Base-by-base conservation (phyloP, 192 early-diverging fungal genomes). In the Coemansia nantahalensis region DNA sequence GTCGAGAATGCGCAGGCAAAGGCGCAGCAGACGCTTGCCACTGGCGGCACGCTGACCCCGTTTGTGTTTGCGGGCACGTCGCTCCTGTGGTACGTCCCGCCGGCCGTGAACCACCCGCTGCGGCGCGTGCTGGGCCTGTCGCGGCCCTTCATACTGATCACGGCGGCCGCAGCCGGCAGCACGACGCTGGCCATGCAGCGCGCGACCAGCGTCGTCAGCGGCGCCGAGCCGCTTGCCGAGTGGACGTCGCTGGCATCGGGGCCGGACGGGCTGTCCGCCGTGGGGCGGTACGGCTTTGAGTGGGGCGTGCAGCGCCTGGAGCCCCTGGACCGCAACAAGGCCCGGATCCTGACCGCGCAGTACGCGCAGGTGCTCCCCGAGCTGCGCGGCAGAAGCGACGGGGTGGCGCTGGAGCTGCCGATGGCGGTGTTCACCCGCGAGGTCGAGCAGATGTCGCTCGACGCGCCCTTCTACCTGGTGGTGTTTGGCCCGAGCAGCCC, bases 361-460 rank as follows among this genome's bases (percentile, higher is more conserved):
- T 75, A 75, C 46, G 72, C 72, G 31, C 72, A 75, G 49, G 59
- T 75, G 13, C 49, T 75, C 28, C 72, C 72, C 11, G 43, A 59
- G 44, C 40, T 68, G n/a, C n/a, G n/a, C n/a, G n/a, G n/a, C n/a
- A n/a, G n/a, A 21, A 31, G 33, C 21, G 36, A 9, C 7, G 37
- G 42, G 12, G 43, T 40, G 30, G n/a, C 32, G 11, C 13, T 36
- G 22, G 44, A 44, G 1, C 16, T 75, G 48, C 72, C 72, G 5
- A 68, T 75, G 72, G 34, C 63, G 4, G 65, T 68, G 48, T 59
- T 67, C 33, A 68, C 65, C 1, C 31, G 44, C 8, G 60, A 53
- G 21, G 39, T 53, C 12, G 50, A 53, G 11, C 42, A 49, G 22
- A 22, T 37, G 44, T 32, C 23, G 2, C 33, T 16, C 3, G 15